A percentile compares a stretch with the other conserved stretches of the same genome.
phyloP scores from a whole-genome alignment of 164 flowering plant species.

The Berberis thunbergii region DNA sequence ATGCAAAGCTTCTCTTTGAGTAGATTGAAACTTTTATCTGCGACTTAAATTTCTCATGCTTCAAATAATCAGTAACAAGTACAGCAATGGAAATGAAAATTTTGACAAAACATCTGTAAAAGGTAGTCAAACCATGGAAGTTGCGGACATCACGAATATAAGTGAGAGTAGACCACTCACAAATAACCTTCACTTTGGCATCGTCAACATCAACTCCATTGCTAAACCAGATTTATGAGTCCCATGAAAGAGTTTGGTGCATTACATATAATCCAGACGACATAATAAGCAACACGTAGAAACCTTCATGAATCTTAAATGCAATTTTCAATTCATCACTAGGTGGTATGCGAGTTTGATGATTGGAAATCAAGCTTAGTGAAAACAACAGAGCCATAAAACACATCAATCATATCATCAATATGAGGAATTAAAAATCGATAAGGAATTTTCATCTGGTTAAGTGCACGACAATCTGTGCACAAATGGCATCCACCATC shows the following conservation, averaged over 20 bases:
- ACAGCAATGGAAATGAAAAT: not conserved
- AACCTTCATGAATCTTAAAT: slow-evolving; percentile 7
- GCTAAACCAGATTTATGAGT: too few species aligned
- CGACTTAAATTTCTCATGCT: not conserved
- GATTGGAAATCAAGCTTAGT: slow-evolving; percentile 5
- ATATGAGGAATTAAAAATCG: slow-evolving; percentile 1
- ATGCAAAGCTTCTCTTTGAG: not conserved
- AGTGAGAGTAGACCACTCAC: too few species aligned
- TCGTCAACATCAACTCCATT: not conserved
- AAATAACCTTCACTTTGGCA: too few species aligned
- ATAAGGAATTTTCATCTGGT: not conserved
- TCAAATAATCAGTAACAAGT: slow-evolving; percentile 2
- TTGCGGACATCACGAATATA: too few species aligned
- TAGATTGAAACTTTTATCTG: not conserved
- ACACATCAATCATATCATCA: slow-evolving; percentile 9
- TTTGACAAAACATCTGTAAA: not conserved
- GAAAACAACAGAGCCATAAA: not conserved
- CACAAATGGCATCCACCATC: slow-evolving; percentile 8
- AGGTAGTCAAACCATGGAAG: too few species aligned
- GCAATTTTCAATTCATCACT: slow-evolving; percentile 11
- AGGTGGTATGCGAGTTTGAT: not conserved
- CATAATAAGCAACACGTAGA: slow-evolving; percentile 8
- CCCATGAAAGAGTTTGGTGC: too few species aligned
- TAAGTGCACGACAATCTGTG: slow-evolving; percentile 1
- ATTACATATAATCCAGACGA: slow-evolving; percentile 1